Percentiles rank a stretch among this genome's conserved stretches.
These are phyloP conservation scores for Leccinum fallax DNA, from an alignment of 1,284 basidiomycete species.

Conservation along the genomic window DNA sequence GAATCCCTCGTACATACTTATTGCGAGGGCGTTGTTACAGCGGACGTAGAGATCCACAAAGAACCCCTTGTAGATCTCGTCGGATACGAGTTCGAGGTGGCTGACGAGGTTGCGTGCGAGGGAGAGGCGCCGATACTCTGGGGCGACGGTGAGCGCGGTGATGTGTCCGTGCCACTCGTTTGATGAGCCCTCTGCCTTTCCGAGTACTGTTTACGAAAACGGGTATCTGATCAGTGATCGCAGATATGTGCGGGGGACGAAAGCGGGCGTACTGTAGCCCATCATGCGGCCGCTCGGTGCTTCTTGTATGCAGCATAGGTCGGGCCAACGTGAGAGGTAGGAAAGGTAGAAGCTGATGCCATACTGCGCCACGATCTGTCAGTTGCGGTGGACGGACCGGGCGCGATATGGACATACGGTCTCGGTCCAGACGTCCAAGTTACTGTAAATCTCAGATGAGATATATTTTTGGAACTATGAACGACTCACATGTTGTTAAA, in stretches of 20 bases:
- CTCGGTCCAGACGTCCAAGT: slow-evolving; percentile 93
- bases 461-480: neutral
- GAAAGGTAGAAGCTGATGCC: slow-evolving; percentile 83
- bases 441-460: slow-evolving; percentile 49
- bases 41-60: slow-evolving; percentile 94
- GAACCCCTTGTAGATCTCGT: slow-evolving; percentile 73
- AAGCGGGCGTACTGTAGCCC: slow-evolving; percentile 72
- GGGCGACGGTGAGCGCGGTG: slow-evolving; percentile 89
- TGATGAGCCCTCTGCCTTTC: slow-evolving; percentile 79
- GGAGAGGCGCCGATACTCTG: slow-evolving; percentile 84
- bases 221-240: slow-evolving; percentile 8
- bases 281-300: slow-evolving; percentile 79
- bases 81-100: slow-evolving; percentile 80
- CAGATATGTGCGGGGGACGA: slow-evolving; percentile 9
- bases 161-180: slow-evolving; percentile 88
- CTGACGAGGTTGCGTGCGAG: slow-evolving; percentile 84
- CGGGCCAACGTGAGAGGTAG: slow-evolving; percentile 89
- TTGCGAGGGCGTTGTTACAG: slow-evolving; percentile 75
- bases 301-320: slow-evolving; percentile 81
- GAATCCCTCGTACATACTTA: slow-evolving; percentile 83
- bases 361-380: slow-evolving; percentile 52
- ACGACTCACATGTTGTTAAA: slow-evolving; percentile 82
- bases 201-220: slow-evolving; percentile 59
- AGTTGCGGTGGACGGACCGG: neutral
- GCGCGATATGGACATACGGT: slow-evolving; percentile 55